phyloP scores from a whole-genome alignment of 345 rosid species.

The Punica granatum region DNA sequence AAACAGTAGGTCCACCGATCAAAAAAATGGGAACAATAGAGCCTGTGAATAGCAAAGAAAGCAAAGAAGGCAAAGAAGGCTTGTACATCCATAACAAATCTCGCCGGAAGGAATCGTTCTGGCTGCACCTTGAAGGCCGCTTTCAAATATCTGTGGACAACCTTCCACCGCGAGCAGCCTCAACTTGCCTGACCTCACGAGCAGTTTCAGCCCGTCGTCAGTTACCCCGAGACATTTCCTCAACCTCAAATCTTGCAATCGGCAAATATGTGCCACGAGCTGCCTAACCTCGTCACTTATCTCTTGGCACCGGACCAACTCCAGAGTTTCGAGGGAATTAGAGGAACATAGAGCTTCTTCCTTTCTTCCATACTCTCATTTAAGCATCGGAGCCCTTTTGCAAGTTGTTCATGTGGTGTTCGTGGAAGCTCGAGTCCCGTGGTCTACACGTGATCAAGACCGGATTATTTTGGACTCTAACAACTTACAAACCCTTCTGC shows the following conservation, averaged over 20 bases:
- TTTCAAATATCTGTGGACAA: constrained; percentile 75
- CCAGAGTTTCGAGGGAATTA: constrained; percentile 49
- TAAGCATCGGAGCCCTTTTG: too few species aligned
- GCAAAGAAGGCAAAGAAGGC: too few species aligned
- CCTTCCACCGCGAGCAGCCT: constrained; percentile 58
- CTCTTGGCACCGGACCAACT: constrained; percentile 74
- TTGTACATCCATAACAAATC: constrained; percentile 78
- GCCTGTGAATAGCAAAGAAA: too few species aligned
- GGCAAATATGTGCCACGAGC: constrained; percentile 49
- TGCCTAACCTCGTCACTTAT: constrained; percentile 73
- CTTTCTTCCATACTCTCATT: too few species aligned
- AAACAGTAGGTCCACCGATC: too few species aligned
- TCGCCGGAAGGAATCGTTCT: constrained; percentile 53
- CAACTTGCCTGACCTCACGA: constrained; percentile 59
- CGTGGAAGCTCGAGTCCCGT: too few species aligned
- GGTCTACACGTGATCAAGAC: too few species aligned
- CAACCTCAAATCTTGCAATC: constrained; percentile 35
- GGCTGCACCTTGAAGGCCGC: constrained; percentile 70
- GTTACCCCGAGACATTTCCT: constrained; percentile 65
- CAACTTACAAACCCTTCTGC: too few species aligned
- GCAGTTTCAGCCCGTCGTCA: constrained; percentile 59
- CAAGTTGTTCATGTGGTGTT: too few species aligned
- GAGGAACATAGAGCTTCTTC: constrained; percentile 67
- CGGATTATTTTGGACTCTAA: too few species aligned
- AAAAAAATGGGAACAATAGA: too few species aligned